A percentile compares a stretch with the other conserved stretches of the same genome.
phyloP scores from a whole-genome alignment of 768 basidiomycete genomes.

The Coprinopsis strossmayeri region DNA sequence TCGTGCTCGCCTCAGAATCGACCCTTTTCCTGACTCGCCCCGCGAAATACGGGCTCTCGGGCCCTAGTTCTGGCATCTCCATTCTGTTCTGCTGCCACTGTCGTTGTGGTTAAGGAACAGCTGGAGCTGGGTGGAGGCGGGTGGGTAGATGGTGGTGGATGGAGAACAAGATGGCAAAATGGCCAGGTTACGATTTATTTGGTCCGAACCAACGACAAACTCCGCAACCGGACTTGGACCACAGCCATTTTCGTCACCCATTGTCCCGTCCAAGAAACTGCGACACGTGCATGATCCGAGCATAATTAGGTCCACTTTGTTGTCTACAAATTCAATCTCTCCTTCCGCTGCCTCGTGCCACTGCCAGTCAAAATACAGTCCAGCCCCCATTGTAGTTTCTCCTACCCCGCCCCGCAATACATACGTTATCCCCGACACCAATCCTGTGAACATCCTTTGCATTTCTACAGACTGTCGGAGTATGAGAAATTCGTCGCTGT shows the following conservation, averaged over 20 bases:
- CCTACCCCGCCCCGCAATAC: too few relatives aligned
- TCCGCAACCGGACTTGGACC: neutral
- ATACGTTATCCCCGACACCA: too few relatives aligned
- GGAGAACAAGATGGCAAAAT: conserved; percentile 6
- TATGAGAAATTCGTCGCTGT: too few relatives aligned
- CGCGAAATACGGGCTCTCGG: neutral
- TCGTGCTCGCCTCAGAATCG: conserved; percentile 1
- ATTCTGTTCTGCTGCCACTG: neutral
- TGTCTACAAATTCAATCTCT: neutral
- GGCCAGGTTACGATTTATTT: conserved; percentile 6
- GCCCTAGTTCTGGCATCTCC: neutral
- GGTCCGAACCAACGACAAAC: neutral
- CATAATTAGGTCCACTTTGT: neutral
- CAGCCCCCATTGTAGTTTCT: too few relatives aligned
- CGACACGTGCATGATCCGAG: neutral
- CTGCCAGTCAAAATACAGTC: too few relatives aligned
- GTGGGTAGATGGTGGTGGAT: conserved; percentile 3
- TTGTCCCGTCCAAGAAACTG: neutral
- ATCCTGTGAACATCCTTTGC: too few relatives aligned
- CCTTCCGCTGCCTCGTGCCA: too few relatives aligned
- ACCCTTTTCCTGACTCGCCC: conserved; percentile 7
- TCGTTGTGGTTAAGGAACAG: neutral
- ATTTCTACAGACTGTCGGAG: too few relatives aligned
- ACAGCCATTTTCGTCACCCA: neutral
- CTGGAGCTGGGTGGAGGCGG: neutral